A percentile compares a stretch with the other conserved stretches of the same genome.
These are phyloP conservation scores for Vitis hybrid DNA, from an alignment of 177 flowering plant species.

Conservation along the genomic window DNA sequence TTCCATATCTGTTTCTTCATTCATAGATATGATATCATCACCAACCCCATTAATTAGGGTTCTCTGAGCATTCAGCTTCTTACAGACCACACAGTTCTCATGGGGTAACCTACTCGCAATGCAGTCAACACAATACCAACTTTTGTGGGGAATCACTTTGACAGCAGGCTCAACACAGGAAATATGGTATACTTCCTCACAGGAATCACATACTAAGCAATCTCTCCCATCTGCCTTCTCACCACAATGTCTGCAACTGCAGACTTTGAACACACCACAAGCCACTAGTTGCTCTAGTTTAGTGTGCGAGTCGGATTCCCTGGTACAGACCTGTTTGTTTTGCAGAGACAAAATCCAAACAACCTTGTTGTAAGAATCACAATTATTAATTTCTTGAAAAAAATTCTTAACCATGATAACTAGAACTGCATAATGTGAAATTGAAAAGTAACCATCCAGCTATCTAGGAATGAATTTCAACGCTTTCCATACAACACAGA, in stretches of 20 bases:
- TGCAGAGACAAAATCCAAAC: constrained; percentile 5
- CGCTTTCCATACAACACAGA: too few relatives aligned
- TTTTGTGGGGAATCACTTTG: constrained; percentile 50
- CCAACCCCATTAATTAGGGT: constrained; percentile 16
- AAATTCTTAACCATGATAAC: neutral
- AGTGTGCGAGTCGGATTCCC: constrained; percentile 32
- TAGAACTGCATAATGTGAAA: too few relatives aligned
- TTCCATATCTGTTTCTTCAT: constrained; percentile 24
- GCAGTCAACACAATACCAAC: constrained; percentile 78
- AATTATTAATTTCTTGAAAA: constrained; percentile 8
- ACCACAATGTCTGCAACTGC: constrained; percentile 58
- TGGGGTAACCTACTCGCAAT: constrained; percentile 49
- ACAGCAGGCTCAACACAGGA: constrained; percentile 68
- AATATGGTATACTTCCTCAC: constrained; percentile 80
- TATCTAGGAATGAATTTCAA: too few relatives aligned
- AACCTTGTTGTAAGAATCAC: constrained; percentile 6
- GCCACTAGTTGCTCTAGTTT: constrained; percentile 44
- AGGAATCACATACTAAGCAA: constrained; percentile 73
- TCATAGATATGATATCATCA: constrained; percentile 4
- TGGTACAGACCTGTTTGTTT: constrained; percentile 22
- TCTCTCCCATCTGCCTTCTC: constrained; percentile 50
- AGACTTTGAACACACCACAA: constrained; percentile 19
- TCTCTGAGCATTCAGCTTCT: constrained; percentile 38
- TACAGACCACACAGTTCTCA: constrained; percentile 74
- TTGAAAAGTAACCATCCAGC: too few relatives aligned